Evolutionary conservation across 2,329 filamentous ascomycete genomes (phyloP).

Genomic region (Phyllosticta capitalensis): DNA sequence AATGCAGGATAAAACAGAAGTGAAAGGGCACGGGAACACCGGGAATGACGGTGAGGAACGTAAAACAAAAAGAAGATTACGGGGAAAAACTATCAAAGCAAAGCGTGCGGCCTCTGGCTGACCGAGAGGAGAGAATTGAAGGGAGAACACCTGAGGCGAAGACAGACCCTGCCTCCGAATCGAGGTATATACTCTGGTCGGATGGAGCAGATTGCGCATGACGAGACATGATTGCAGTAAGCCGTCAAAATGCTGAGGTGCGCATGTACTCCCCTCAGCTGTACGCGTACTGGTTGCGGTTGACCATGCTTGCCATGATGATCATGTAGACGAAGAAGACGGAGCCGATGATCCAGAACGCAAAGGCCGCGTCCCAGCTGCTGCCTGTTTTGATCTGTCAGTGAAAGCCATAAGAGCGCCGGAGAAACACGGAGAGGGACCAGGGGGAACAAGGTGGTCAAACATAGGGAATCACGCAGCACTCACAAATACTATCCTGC

Average conservation of each 20-base stretch:
- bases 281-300: conserved; percentile 34
- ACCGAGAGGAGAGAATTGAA: no score
- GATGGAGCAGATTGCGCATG: no score
- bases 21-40: no score
- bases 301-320: conserved; percentile 50
- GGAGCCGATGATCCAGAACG: conserved; percentile 53
- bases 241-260: neutral
- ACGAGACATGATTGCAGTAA: neutral
- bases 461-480: neutral
- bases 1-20: no score
- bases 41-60: no score
- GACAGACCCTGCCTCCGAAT: no score
- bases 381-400: conserved; percentile 33
- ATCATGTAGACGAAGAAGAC: conserved; percentile 61
- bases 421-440: neutral
- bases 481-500: conserved; percentile 52
- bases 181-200: no score
- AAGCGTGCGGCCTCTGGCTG: no score
- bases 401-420: neutral
- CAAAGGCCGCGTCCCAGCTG: conserved; percentile 54
- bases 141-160: no score
- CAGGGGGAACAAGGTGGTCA: neutral
- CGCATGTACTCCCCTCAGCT: neutral
- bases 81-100: no score
- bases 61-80: no score